Evolutionary conservation across 345 rosid genomes (phyloP), one percentile per base, ranked within the genome.

Genomic region (Xanthoceras sorbifolium): DNA sequence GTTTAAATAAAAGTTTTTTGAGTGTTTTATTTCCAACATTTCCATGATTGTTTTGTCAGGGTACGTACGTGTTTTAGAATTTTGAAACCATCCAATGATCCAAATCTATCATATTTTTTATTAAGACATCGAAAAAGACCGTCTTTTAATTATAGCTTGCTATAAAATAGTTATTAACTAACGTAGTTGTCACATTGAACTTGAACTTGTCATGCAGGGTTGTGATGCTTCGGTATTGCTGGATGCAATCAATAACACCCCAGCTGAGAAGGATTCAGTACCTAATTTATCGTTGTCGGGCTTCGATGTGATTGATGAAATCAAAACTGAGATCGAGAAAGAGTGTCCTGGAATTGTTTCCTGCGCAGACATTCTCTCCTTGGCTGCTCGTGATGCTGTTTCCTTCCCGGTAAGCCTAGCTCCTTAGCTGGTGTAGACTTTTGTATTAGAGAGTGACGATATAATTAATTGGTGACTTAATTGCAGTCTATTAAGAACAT

Each of bases 21-120:
- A n/a, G n/a, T n/a, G n/a, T n/a, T n/a, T n/a, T n/a, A n/a, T n/a
- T n/a, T n/a, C n/a, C n/a, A n/a, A n/a, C n/a, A n/a, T n/a, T n/a
- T 80, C 80, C 95, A 89, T 73, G 95, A 91, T 67, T 91, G 90
- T 72, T 85, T 89, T 63, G 95, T 85, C 28, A 84, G 88, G 90
- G 89, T 90, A 84, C 18, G 18, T 48, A 42, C 10, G n/a, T 42
- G 18, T 18, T 48, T 10, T 10, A 12, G 40, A 1, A 36, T 36
- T 36, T 48, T 48, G 54, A 48, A 48, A 48, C 6, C 54, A 48
- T 48, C 18, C n/a, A n/a, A n/a, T n/a, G n/a, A n/a, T n/a, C n/a
- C n/a, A n/a, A n/a, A n/a, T n/a, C n/a, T n/a, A n/a, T n/a, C n/a
- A n/a, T n/a, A n/a, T n/a, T n/a, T n/a, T n/a, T n/a, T n/a, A n/a